Conservation (phyloP, 1,284 basidiomycete genomes). For the Melampsora larici-populina region DNA sequence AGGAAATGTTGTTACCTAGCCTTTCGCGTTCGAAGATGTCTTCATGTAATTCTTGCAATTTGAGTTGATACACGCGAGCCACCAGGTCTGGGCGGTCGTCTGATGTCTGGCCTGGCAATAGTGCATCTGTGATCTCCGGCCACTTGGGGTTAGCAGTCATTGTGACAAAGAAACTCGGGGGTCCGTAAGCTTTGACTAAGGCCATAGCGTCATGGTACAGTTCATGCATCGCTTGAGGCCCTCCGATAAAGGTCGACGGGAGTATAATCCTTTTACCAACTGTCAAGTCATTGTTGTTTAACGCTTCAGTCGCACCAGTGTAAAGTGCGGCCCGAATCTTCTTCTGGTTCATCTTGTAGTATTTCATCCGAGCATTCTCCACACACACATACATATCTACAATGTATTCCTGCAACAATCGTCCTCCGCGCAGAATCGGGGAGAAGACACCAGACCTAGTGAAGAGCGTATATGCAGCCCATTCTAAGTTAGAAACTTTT, state of each 20-base stretch:
- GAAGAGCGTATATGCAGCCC: slow-evolving; percentile 2
- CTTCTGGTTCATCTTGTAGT: neutral
- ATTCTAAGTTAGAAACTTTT: neutral
- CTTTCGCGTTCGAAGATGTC: neutral
- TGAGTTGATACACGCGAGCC: neutral
- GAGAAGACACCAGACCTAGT: neutral
- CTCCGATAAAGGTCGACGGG: too few species aligned
- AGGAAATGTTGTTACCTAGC: neutral
- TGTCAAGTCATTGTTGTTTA: too few species aligned
- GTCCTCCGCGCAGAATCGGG: neutral
- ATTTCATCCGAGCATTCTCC: neutral
- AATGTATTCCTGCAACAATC: slow-evolving; percentile 6
- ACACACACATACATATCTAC: slow-evolving; percentile 25
- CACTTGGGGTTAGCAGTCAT: slow-evolving; percentile 56
- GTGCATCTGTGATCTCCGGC: slow-evolving; percentile 45
- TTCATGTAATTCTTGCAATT: neutral
- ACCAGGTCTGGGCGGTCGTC: neutral
- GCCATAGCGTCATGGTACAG: slow-evolving; percentile 53
- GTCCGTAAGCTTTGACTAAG: slow-evolving; percentile 51
- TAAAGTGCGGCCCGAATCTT: neutral
- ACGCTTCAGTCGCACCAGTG: neutral
- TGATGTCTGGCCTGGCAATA: too few species aligned
- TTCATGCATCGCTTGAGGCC: too few species aligned
- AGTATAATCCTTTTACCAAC: too few species aligned
- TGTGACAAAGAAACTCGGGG: slow-evolving; percentile 56